phyloP scores from a whole-genome alignment of 164 flowering plant species.

The Liriodendron chinense region DNA sequence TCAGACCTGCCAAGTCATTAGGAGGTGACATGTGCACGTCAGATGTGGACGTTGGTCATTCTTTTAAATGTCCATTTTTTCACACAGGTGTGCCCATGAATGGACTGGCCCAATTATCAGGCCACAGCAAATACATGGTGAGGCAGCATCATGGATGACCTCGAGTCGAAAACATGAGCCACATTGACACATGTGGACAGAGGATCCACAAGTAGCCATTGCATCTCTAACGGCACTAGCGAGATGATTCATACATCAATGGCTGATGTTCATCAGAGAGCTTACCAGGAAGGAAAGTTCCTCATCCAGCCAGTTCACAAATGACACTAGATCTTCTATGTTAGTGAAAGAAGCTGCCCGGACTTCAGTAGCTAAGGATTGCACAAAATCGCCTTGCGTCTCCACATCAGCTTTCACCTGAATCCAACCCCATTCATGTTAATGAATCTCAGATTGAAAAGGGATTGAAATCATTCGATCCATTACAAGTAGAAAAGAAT shows the following conservation, averaged over 20 bases:
- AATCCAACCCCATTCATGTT: slow-evolving; percentile 4
- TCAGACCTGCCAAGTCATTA: no score
- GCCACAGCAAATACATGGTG: neutral
- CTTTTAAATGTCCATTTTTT: no score
- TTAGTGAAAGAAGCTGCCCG: slow-evolving; percentile 75
- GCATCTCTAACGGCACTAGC: neutral
- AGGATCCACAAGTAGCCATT: neutral
- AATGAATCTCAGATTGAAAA: neutral
- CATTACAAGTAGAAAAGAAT: neutral
- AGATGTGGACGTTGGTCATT: no score
- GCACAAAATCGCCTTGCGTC: slow-evolving; percentile 97
- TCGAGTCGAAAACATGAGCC: neutral
- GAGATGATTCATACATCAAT: neutral
- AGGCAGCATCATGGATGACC: neutral
- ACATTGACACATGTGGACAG: neutral
- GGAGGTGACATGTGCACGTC: no score
- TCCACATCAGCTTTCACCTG: slow-evolving; percentile 99
- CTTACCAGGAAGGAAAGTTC: slow-evolving; percentile 97
- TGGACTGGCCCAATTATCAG: neutral
- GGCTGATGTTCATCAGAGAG: neutral
- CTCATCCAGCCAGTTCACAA: slow-evolving; percentile 98
- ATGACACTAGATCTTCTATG: slow-evolving; percentile 76
- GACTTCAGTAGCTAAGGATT: slow-evolving; percentile 89
- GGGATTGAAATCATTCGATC: neutral
- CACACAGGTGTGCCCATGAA: neutral